phyloP scores from a whole-genome alignment of 306 rosid genomes.

The Notholithocarpus densiflorus region DNA sequence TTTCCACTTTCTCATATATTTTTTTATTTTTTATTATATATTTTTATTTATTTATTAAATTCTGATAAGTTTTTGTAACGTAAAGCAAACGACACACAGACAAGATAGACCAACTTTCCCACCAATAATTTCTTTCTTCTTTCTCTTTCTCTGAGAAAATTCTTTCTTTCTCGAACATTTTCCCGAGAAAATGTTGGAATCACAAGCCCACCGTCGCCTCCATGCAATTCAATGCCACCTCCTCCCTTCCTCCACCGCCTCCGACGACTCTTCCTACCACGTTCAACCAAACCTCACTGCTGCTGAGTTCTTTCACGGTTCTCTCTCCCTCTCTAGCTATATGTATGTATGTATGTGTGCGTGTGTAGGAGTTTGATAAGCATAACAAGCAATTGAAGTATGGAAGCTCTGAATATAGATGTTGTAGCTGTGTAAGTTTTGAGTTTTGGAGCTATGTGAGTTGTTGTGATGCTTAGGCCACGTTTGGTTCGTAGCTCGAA shows the following conservation, averaged over 20 bases:
- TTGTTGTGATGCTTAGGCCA: neutral
- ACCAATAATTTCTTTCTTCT: neutral
- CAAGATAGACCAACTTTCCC: neutral
- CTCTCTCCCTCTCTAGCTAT: neutral
- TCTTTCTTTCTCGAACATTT: neutral
- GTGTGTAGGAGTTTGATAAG: neutral
- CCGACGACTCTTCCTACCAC: slow-evolving; percentile 41
- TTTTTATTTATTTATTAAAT: no score
- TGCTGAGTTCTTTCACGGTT: slow-evolving; percentile 74
- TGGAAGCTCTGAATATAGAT: neutral
- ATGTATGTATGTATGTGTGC: neutral
- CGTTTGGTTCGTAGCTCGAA: neutral
- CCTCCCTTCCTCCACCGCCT: slow-evolving; percentile 4
- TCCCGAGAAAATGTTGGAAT: slow-evolving; percentile 43
- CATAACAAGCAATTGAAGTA: neutral
- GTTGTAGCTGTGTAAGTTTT: neutral
- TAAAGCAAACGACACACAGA: neutral
- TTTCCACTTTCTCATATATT: neutral
- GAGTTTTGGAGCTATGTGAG: no score
- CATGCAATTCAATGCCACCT: slow-evolving; percentile 60
- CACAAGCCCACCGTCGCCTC: slow-evolving; percentile 68
- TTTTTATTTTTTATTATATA: neutral
- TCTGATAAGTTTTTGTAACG: neutral
- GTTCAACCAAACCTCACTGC: slow-evolving; percentile 61
- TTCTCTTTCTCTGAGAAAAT: neutral